Percentiles rank a stretch among this genome's conserved stretches.
Evolutionary conservation across 106 monocot species (phyloP).

Genomic region (Acorus gramineus): DNA sequence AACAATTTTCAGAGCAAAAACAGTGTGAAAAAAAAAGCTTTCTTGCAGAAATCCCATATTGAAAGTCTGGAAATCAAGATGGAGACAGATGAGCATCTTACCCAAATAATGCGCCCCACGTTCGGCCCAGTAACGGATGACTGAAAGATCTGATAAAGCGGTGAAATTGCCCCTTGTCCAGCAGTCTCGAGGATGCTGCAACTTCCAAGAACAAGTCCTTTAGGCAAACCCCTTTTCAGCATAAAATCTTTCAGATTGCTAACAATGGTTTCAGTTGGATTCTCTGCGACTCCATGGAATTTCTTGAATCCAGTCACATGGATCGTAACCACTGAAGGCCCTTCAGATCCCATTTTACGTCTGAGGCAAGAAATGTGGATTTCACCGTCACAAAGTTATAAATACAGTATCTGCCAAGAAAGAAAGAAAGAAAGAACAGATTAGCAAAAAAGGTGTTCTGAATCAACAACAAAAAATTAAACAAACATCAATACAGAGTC

Average conservation of each 20-base stretch:
- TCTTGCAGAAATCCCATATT: no score
- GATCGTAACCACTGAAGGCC: constrained; percentile 62
- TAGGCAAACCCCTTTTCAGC: constrained; percentile 59
- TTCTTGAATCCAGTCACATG: constrained; percentile 95
- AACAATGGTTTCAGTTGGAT: constrained; percentile 89
- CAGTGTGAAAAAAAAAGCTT: no score
- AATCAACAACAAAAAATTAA: no score
- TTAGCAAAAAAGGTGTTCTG: no score
- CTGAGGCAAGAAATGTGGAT: not conserved
- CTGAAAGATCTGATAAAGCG: constrained; percentile 59
- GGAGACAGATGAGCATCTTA: constrained; percentile 7
- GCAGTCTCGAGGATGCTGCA: constrained; percentile 86
- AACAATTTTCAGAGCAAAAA: no score
- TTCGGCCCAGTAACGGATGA: constrained; percentile 30
- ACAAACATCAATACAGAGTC: no score
- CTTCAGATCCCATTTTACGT: constrained; percentile 84
- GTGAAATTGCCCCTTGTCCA: constrained; percentile 59
- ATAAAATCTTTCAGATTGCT: constrained; percentile 60
- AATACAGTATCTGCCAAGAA: no score
- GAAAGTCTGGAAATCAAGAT: not conserved
- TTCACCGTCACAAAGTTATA: no score
- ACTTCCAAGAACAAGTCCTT: constrained; percentile 66
- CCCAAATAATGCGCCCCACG: constrained; percentile 50
- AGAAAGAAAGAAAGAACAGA: no score
- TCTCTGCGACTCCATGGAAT: constrained; percentile 86